Evolutionary conservation across 805 yeast species (phyloP).

Genomic region (Saturnispora kantuleensis): DNA sequence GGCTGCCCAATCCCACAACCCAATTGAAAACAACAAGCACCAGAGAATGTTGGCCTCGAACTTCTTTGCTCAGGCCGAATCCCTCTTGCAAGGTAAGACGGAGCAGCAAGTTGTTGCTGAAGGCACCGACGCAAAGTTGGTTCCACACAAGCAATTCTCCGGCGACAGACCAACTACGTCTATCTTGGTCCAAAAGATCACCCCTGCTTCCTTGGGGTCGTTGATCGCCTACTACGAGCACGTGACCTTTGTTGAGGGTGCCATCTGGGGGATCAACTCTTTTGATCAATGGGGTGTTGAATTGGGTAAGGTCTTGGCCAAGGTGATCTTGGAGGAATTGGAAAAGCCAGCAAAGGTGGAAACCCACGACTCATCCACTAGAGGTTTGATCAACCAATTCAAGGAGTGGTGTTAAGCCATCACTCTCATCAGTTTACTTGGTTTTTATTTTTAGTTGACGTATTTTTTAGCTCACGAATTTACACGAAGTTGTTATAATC

Average conservation of each 20-base stretch:
- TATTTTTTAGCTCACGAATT: neutral
- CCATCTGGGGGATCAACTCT: constrained; percentile 98
- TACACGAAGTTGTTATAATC: neutral
- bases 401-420: constrained; percentile 58
- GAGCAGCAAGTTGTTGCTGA: constrained; percentile 76
- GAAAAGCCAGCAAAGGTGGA: constrained; percentile 46
- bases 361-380: constrained; percentile 84
- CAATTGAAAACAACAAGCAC: constrained; percentile 86
- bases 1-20: constrained; percentile 97
- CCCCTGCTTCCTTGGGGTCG: constrained; percentile 94
- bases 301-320: constrained; percentile 95
- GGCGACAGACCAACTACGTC: constrained; percentile 99
- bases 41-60: constrained; percentile 98
- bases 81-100: constrained; percentile 92
- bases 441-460: neutral
- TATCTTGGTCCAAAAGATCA: constrained; percentile 87
- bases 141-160: constrained; percentile 92
- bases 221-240: constrained; percentile 97
- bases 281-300: constrained; percentile 99
- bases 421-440: neutral
- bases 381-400: constrained; percentile 89
- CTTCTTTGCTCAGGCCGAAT: constrained; percentile 97
- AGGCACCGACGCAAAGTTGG: constrained; percentile 71
- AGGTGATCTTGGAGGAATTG: constrained; percentile 86
- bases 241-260: constrained; percentile 96